Evolutionary conservation across 2,329 filamentous ascomycete genomes (phyloP), one percentile per base, ranked within the genome.

Genomic region (Macrophomina phaseolina): DNA sequence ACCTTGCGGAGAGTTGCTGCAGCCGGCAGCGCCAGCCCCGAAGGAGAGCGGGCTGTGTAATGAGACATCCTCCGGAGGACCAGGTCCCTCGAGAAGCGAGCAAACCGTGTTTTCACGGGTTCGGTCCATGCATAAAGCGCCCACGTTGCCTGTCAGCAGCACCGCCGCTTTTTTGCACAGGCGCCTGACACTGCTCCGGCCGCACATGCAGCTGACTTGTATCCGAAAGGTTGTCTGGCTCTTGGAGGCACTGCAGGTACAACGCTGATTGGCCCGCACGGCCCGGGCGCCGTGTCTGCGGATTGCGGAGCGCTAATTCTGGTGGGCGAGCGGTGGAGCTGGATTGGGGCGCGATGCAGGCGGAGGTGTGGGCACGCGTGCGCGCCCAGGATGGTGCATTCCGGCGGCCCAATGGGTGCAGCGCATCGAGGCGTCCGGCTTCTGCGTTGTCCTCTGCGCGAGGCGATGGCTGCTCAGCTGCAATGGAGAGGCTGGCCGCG

Each of bases 341-440:
- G 23, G 58, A 49, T 38, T 62, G 58, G 42, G 58, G 45, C 32
- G 58, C 58, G 38, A 49, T 62, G 58, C 58, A 62, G 58, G 45
- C 58, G 40, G 49, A 61, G 36, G 56, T 36, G 56, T 61, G 11
- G 58, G 58, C 58, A 45, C 58, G 58, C 58, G 58, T 62, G 58
- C 55, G 28, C 55, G 42, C 55, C 51, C 30, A 8, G 51, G 32
- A 55, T 36, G 32, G 52, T 34, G 52, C 52, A 11, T 12, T 6
- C 12, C 16, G 23, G 55, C 55, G 55, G n/a, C 38, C 55, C 55
- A 45, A 58, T 58, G 38, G 18, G 45, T 34, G 56, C 32, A 18
- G 42, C 42, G 28, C 45, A n/a, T 34, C 42, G 16, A 48, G 30
- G 30, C n/a, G 46, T 28, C 32, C 45, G 32, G 58, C 58, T 62